phyloP scores from a whole-genome alignment of 768 basidiomycete genomes.

The Boletus sp. region DNA sequence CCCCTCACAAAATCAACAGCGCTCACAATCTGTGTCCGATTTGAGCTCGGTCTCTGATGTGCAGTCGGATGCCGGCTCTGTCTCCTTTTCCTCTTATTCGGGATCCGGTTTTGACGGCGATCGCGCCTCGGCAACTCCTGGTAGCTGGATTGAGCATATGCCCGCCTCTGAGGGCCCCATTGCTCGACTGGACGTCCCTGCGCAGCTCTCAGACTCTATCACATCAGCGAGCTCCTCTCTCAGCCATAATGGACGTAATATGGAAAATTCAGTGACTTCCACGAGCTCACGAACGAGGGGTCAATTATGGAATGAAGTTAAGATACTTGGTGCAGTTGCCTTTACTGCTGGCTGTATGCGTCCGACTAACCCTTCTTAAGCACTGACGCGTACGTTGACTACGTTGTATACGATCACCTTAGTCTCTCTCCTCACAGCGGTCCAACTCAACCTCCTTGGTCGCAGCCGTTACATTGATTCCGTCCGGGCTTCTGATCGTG shows the following conservation, averaged over 20 bases:
- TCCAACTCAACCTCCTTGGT: constrained; percentile 84
- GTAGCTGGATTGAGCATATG: constrained; percentile 46
- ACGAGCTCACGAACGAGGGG: constrained; percentile 53
- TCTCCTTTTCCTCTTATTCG: constrained; percentile 39
- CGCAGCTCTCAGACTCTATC: constrained; percentile 41
- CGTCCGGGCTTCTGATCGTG: constrained; percentile 55
- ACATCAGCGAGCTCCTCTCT: constrained; percentile 35
- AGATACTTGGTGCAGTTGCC: constrained; percentile 64
- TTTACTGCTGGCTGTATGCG: background rate
- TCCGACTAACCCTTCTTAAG: constrained; percentile 37
- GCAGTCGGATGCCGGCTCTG: constrained; percentile 43
- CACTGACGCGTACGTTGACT: constrained; percentile 84
- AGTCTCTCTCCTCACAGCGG: constrained; percentile 78
- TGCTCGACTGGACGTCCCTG: constrained; percentile 7
- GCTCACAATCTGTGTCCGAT: constrained; percentile 36
- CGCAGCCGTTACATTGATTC: constrained; percentile 75
- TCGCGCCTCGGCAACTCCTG: constrained; percentile 33
- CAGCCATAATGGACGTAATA: constrained; percentile 17
- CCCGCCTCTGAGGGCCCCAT: constrained; percentile 15
- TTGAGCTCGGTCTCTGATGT: constrained; percentile 38
- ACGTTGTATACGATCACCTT: constrained; percentile 84
- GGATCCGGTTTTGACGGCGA: constrained; percentile 38
- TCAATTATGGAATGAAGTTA: constrained; percentile 91
- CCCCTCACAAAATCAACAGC: constrained; percentile 10
- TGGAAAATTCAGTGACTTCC: constrained; percentile 6